Evolutionary conservation across 1,284 basidiomycete species (phyloP), one percentile per base, ranked within the genome.

Genomic region (Sparassis latifolia): DNA sequence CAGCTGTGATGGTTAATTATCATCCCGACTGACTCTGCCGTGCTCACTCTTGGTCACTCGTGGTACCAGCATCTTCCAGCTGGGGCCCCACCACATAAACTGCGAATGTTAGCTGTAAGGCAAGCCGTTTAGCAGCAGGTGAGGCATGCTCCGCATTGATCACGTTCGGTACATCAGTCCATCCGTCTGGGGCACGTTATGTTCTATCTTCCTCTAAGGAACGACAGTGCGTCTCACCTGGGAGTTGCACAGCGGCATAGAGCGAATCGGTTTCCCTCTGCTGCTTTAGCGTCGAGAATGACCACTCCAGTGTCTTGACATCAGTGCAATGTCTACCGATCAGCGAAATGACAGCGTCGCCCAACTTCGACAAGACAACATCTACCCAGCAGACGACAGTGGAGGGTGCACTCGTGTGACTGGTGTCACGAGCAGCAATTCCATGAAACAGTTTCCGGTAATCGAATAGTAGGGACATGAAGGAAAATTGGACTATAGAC

Each of bases 361-460:
- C 70, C 3, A 87, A 60, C 56, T 73, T 79, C 3, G 74, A 73
- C n/a, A 89, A 62, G 27, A 86, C 52, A 42, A 73, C 63, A 52
- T 89, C 85, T 4, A 80, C 77, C 81, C 82, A 86, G 59, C 77
- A 84, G 45, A 81, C 65, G 30, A 77, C 54, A 4, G 70, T 62
- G 2, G 69, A 64, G 27, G 66, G 50, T 7, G 57, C 48, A 28
- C 56, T 53, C 9, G 49, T 54, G 27, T 51, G 52, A 10, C 52
- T 47, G 10, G 61, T 49, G 44, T 66, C 60, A 28, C 63, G 64
- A 3, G 66, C 60, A 33, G 76, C 77, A 45, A 79, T 68, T 35
- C 51, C 49, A 47, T 73, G 76, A 56, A 80, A 78, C 20, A 71
- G 57, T 47, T 61, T 67, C 50, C 83, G 67, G 52, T 77, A 74